A percentile compares a stretch with the other conserved stretches of the same genome.
Evolutionary conservation across 306 rosid species (phyloP).

Genomic region (Cucumis hystrix): DNA sequence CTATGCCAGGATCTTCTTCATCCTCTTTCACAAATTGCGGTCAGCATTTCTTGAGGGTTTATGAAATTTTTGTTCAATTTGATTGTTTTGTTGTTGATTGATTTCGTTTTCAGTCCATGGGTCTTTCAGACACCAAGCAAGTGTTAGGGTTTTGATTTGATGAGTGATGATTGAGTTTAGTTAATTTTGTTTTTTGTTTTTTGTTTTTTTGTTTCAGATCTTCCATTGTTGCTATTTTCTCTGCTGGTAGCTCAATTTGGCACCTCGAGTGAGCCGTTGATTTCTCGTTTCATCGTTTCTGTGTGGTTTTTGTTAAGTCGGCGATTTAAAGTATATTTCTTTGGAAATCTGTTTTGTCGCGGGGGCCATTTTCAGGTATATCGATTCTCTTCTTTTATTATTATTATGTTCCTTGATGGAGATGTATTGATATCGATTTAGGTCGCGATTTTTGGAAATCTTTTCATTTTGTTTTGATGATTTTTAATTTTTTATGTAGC

Average conservation of each 20-base stretch:
- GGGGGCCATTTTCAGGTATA: constrained; percentile 29
- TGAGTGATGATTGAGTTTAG: neutral
- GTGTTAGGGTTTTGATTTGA: constrained; percentile 2
- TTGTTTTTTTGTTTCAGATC: constrained; percentile 18
- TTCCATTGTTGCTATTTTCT: constrained; percentile 18
- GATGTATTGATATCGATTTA: constrained; percentile 6
- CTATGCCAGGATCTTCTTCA: constrained; percentile 19
- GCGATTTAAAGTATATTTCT: constrained; percentile 14
- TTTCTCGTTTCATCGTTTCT: constrained; percentile 13
- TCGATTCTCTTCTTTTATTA: neutral
- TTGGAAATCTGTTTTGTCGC: constrained; percentile 12
- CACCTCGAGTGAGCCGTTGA: constrained; percentile 16
- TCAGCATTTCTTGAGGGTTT: constrained; percentile 13
- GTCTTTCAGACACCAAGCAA: neutral
- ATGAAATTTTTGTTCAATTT: neutral
- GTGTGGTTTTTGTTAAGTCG: constrained; percentile 3
- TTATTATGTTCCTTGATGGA: neutral
- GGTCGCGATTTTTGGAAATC: constrained; percentile 10
- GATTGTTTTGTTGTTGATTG: neutral
- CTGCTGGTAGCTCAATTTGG: constrained; percentile 21
- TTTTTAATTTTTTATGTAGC: neutral
- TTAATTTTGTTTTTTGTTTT: no score
- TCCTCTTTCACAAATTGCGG: constrained; percentile 23
- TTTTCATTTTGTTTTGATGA: neutral
- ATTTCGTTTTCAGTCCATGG: neutral